Evolutionary conservation across 805 yeast genomes (phyloP).

Genomic region (Starmerella davenportii): DNA sequence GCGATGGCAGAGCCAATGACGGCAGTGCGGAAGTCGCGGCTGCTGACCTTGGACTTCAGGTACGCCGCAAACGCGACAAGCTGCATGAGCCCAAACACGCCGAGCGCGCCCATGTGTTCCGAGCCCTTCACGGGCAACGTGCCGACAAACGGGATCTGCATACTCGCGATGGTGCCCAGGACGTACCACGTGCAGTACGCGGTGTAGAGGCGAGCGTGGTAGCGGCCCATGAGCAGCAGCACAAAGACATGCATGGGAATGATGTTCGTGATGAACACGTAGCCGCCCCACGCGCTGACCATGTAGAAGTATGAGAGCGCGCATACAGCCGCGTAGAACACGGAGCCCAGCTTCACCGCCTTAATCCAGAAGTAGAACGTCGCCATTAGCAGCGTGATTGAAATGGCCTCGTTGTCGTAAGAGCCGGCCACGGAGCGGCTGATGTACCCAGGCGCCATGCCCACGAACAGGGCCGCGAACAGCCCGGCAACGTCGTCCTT

Average conservation of each 20-base stretch:
- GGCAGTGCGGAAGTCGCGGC: constrained; percentile 43
- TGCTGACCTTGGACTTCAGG: constrained; percentile 53
- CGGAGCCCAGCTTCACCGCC: constrained; percentile 78
- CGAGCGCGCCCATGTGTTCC: constrained; percentile 96
- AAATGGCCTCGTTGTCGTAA: constrained; percentile 97
- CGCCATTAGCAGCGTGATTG: constrained; percentile 86
- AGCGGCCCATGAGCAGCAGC: constrained; percentile 84
- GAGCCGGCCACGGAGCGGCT: constrained; percentile 98
- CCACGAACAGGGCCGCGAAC: constrained; percentile 84
- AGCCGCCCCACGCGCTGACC: constrained; percentile 99
- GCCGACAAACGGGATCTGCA: constrained; percentile 99
- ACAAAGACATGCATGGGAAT: constrained; percentile 91
- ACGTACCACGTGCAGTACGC: constrained; percentile 95
- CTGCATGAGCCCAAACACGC: constrained; percentile 90
- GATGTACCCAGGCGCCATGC: constrained; percentile 96
- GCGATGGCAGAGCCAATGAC: constrained; percentile 36
- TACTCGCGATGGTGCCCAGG: constrained; percentile 90
- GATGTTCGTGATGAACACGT: constrained; percentile 93
- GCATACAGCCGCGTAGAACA: constrained; percentile 63
- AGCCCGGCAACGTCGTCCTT: constrained; percentile 80
- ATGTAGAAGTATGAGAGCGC: constrained; percentile 88
- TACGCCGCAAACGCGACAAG: constrained; percentile 73
- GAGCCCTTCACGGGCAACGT: constrained; percentile 91
- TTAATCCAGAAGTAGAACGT: constrained; percentile 94
- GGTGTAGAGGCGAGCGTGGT: constrained; percentile 61